Evolutionary conservation across 1,284 basidiomycete genomes (phyloP), one percentile per base, ranked within the genome.

Genomic region (Xerocomus alliaceus): DNA sequence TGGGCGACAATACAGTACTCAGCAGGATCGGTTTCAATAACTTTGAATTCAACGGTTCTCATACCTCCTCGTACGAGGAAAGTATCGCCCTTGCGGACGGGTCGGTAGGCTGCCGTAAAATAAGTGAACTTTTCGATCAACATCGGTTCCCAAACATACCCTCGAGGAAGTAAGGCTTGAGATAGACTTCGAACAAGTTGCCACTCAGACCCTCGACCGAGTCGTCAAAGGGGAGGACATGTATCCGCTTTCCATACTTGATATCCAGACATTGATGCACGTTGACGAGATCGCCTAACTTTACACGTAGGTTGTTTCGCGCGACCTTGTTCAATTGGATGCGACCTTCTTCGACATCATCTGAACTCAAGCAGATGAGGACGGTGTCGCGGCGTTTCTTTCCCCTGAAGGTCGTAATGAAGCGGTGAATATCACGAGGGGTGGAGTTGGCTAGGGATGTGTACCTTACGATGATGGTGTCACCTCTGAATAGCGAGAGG

Each of bases 121-220:
- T 76, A 26, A 75, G 57, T 12, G 8, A 48, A 17, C 9, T 13
- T 34, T 24, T 34, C 13, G n/a, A 29, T 4, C 51, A 48, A 24
- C n/a, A 55, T 47, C 5, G 13, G 47, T 49, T n/a, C 42, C 48
- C 35, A 65, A 54, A 58, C 77, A 50, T 67, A 91, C 90, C 90
- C 80, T 99, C 97, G n/a, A 99, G 87, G 91, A 99, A 99, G 80
- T 99, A 99, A 1, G 97, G 97, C 83, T 92, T 98, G 67, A 99
- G 89, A 81, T 97, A 99, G 51, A 99, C 96, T 74, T 99, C 97
- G 72, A 99, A 99, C 67, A 99, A 87, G 81, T 99, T 99, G 35
- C 97, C 97, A 68, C 95, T 97, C 53, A 99, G 84, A 70, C 94
- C 97, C 81, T 99, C 97, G 65, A 99, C 84, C 13, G 97, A 98